Evolutionary conservation across 140 eudicot species (phyloP), one percentile per base, ranked within the genome.

Genomic region (Ambrosia hybrid): DNA sequence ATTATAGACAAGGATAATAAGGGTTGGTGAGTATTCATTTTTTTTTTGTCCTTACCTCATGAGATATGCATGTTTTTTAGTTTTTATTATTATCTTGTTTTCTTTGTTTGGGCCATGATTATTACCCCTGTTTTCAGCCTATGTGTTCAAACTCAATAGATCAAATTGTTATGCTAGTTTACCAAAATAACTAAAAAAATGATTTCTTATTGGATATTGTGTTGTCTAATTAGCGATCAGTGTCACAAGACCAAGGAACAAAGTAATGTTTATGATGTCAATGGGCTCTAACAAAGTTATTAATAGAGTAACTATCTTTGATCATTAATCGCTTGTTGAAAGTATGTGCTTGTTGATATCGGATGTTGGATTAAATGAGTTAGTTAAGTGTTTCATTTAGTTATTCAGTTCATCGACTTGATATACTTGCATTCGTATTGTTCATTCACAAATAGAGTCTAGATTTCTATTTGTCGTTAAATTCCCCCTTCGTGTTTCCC

Each of bases 1-100:
- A 94, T 94, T 56, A 88, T 88, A 65, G 99, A 94, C 75, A 72
- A 82, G 10, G 97, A 94, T 78, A 82, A 85, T 67, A 93, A 90
- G 78, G 88, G 94, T 60, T 84, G 91, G 98, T 89, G 76, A 80
- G 95, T 71, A 51, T 49, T 71, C 46, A 6, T 63, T 57, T 21
- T 4, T 58, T 33, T 15, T n/a, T 21, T 21, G 26, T 21, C 15
- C 51, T 37, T 6, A 51, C 21, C 26, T 14, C 48, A 2, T 39
- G 12, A 30, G 16, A 83, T 68, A 26, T 21, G 39, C n/a, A 58
- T 30, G 65, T 1, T 3, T 21, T 1, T 21, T 58, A 26, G 39
- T n/a, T n/a, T n/a, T n/a, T n/a, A 9, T 60, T 30, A 34, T 60
- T 60, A 7, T 33, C 16, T 60, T 4, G 43, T 58, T 26, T 21